phyloP scores from a whole-genome alignment of 2,329 filamentous ascomycete species.

The Penicillium sp. region DNA sequence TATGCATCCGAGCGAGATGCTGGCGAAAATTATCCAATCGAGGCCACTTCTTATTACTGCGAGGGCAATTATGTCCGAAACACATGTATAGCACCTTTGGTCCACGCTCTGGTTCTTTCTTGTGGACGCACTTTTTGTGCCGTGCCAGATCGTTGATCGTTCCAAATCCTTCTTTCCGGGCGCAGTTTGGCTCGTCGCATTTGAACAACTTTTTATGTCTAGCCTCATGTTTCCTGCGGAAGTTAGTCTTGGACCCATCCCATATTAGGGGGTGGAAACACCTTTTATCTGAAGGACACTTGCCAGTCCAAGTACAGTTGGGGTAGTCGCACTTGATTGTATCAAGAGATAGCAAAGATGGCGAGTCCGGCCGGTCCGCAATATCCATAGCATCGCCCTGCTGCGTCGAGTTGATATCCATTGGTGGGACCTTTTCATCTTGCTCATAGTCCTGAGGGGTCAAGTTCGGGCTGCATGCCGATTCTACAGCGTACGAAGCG shows the following conservation, averaged over 20 bases:
- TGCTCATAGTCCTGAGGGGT: constrained; percentile 29
- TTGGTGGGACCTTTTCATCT: constrained; percentile 24
- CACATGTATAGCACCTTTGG: constrained; percentile 65
- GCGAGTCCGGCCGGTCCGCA: constrained; percentile 49
- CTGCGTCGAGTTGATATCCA: constrained; percentile 24
- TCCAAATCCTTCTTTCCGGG: constrained; percentile 70
- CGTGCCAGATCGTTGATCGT: constrained; percentile 82
- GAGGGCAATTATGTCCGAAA: constrained; percentile 59
- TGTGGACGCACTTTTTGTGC: constrained; percentile 76
- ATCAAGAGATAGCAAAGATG: constrained; percentile 57
- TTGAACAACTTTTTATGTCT: constrained; percentile 71
- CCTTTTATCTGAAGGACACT: constrained; percentile 49
- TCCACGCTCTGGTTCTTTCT: constrained; percentile 50
- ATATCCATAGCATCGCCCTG: constrained; percentile 36
- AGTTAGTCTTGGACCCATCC: neutral
- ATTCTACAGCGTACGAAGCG: constrained; percentile 35
- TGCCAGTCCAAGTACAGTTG: constrained; percentile 41
- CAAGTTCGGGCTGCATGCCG: constrained; percentile 33
- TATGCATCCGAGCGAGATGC: constrained; percentile 74
- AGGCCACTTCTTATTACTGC: constrained; percentile 73
- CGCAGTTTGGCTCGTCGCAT: constrained; percentile 65
- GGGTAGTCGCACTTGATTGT: constrained; percentile 37
- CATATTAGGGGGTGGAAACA: neutral
- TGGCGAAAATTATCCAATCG: constrained; percentile 85
- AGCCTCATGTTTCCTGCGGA: constrained; percentile 71